Percentiles rank a stretch among this genome's conserved stretches.
Evolutionary conservation across 2,329 filamentous ascomycete genomes (phyloP).

Genomic region (Beauveria medogensis): DNA sequence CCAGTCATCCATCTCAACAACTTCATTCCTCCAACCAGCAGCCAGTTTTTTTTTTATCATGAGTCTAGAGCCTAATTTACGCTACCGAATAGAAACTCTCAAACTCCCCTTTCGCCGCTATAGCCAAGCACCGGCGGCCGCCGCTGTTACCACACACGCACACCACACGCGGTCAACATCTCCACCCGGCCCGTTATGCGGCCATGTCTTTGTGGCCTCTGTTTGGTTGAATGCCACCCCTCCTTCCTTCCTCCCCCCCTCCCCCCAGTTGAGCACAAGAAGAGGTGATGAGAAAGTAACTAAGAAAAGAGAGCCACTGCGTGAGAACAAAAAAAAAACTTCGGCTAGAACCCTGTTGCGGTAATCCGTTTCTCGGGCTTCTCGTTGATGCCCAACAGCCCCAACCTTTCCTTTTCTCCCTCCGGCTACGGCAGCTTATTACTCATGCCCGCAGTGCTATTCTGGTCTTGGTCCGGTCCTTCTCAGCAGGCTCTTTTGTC

Average conservation of each 20-base stretch:
- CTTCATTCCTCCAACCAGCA: background rate
- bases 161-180: background rate
- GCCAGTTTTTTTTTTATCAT: background rate
- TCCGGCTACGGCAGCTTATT: no score
- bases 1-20: no score
- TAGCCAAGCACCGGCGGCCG: background rate
- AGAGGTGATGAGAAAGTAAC: background rate
- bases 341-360: no score
- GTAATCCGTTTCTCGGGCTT: no score
- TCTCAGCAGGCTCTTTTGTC: no score
- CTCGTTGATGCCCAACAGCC: no score
- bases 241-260: background rate
- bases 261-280: background rate
- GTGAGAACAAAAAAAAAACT: no score
- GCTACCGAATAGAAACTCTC: no score
- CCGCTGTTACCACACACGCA: background rate
- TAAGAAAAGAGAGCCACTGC: background rate
- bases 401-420: no score
- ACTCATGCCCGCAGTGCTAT: no score
- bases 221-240: background rate
- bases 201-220: background rate
- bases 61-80: no score
- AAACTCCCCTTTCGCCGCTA: background rate
- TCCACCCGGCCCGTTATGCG: constrained; percentile 7
- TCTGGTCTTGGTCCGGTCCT: no score